These are phyloP conservation scores for Flaveria floridana DNA, from an alignment of 140 eudicot genomes.

Conservation along the genomic window DNA sequence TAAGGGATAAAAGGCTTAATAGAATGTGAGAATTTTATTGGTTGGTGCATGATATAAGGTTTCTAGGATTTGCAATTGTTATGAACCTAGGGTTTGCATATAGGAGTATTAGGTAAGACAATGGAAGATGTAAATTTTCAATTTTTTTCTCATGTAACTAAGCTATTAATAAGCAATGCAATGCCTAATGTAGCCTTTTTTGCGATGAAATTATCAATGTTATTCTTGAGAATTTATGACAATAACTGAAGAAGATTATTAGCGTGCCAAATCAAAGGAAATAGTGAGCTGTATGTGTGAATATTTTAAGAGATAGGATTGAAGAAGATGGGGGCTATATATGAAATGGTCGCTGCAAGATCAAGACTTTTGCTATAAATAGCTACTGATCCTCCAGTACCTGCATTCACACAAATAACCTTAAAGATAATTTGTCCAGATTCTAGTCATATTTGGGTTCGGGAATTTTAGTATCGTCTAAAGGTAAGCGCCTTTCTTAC, in stretches of 20 bases:
- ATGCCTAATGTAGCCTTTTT: neutral
- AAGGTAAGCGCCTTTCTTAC: neutral
- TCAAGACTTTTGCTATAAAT: neutral
- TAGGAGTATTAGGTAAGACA: neutral
- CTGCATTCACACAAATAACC: neutral
- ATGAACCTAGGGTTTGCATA: slow-evolving; percentile 22
- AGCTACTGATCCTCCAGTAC: neutral
- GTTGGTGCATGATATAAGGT: slow-evolving; percentile 4
- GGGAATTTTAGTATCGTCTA: neutral
- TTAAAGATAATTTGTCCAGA: neutral
- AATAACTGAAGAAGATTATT: neutral
- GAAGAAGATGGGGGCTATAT: neutral
- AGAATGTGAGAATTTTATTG: slow-evolving; percentile 10
- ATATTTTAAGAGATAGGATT: neutral
- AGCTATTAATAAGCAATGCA: too few relatives aligned
- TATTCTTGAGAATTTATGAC: neutral
- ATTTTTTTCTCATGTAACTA: too few relatives aligned
- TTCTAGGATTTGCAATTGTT: slow-evolving; percentile 24
- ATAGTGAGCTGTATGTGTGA: neutral
- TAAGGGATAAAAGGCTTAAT: neutral
- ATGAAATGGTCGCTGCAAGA: neutral
- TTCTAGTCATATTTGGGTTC: neutral
- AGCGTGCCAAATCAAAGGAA: neutral
- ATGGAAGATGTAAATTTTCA: neutral
- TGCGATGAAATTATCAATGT: neutral